phyloP scores from a whole-genome alignment of 495 filamentous ascomycete genomes.

The Penicillium robsamsonii region DNA sequence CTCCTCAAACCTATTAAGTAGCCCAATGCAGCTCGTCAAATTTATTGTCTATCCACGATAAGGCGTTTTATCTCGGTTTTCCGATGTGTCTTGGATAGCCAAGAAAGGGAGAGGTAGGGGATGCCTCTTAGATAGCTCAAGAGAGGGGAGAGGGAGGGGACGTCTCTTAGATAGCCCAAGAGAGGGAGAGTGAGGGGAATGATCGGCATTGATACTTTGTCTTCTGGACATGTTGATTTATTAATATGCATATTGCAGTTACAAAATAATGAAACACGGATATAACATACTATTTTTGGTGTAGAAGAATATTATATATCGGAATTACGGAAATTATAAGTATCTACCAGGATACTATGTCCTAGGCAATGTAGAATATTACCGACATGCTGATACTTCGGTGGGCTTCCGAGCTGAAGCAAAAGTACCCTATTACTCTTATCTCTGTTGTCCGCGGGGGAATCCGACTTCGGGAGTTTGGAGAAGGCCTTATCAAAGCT shows the following conservation, averaged over 20 bases:
- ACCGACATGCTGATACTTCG: background rate
- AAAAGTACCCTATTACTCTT: background rate
- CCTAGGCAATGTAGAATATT: background rate
- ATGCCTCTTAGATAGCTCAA: too few species aligned
- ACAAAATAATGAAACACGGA: too few species aligned
- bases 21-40: background rate
- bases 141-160: too few species aligned
- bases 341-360: too few species aligned
- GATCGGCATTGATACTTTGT: conserved; percentile 16
- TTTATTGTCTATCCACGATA: conserved; percentile 21
- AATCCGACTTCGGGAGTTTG: too few species aligned
- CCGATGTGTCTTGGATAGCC: conserved; percentile 7
- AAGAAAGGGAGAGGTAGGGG: conserved; percentile 15
- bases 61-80: conserved; percentile 18
- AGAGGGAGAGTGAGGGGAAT: conserved; percentile 22
- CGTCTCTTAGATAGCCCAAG: conserved; percentile 9
- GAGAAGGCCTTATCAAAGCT: background rate
- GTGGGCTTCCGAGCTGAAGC: background rate
- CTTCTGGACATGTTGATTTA: background rate
- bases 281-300: too few species aligned
- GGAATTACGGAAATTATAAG: too few species aligned
- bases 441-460: too few species aligned
- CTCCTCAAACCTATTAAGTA: conserved; percentile 17
- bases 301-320: too few species aligned
- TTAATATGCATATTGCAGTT: too few species aligned